phyloP scores from a whole-genome alignment of 139 green algal genomes.

The Tetradesmus lagerheimii region DNA sequence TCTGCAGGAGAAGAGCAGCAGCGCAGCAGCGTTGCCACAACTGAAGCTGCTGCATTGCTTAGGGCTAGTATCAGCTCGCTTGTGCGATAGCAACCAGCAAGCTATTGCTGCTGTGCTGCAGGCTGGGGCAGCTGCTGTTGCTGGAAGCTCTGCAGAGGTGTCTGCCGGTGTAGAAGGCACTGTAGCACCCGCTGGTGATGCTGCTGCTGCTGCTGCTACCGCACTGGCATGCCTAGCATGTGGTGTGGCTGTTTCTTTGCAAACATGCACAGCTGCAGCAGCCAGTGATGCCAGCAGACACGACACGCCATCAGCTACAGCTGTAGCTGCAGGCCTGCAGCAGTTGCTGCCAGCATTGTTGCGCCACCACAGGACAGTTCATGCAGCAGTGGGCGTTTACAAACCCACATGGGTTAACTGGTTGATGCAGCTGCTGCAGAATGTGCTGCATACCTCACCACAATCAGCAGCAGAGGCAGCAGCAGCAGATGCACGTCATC shows the following conservation, averaged over 20 bases:
- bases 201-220: background rate
- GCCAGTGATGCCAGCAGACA: background rate
- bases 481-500: no score
- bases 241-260: background rate
- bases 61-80: background rate
- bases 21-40: background rate
- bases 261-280: background rate
- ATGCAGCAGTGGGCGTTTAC: background rate
- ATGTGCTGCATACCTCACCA: background rate
- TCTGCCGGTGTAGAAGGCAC: background rate
- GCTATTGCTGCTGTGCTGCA: background rate
- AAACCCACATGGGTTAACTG: background rate
- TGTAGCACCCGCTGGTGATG: background rate
- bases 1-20: constrained; percentile 7
- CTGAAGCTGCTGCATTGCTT: background rate
- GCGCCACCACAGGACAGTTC: background rate
- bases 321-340: background rate
- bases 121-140: background rate
- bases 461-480: background rate
- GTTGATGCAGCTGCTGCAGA: background rate
- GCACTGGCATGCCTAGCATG: background rate
- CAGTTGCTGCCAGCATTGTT: background rate
- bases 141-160: background rate
- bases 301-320: background rate
- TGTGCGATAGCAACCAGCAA: background rate